Evolutionary conservation across 2,329 filamentous ascomycete species (phyloP), one percentile per base, ranked within the genome.

Genomic region (Parastagonospora avenae): DNA sequence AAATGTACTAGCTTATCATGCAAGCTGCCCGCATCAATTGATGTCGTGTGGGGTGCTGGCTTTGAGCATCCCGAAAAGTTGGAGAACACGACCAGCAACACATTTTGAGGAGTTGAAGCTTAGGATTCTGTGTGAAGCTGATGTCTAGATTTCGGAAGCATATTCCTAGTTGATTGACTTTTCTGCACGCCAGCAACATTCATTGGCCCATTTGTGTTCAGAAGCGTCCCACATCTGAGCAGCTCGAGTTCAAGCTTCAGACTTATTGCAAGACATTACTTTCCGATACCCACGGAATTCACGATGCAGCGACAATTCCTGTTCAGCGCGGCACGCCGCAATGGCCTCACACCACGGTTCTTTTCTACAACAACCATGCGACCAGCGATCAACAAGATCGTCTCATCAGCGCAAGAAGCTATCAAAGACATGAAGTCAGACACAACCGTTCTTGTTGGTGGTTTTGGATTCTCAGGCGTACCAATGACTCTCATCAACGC

Each of bases 401-500:
- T 68, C 11, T 66, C 70, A 8, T 73, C 70, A 4, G 72, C 72
- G 12, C 60, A 67, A 52, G 71, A 74, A 62, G 72, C 72, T 19
- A 65, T 75, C 52, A 66, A 67, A 37, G 72, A 75, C 59, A 68
- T 75, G 64, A 67, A 72, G 41, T 68, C 68, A n/a, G 55, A 68
- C 49, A 67, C 64, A 10, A 75, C 69, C 19, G 60, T 75, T 8
- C 62, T 75, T 1, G 71, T 73, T 10, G 71, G 71, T 14, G 72
- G 72, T 6, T 75, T 75, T 42, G 72, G 72, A 6, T 73, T 75
- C 52, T 72, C 66, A 2, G 72, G 72, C 16, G 72, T 75, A 7
- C 71, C 72, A 2, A 73, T 73, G 45, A 73, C 72, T 8, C 66
- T 75, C 28, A 75, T 75, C 58, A 73, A 74, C 41, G 69, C 71